Evolutionary conservation across 768 basidiomycete genomes (phyloP), one percentile per base, ranked within the genome.

Genomic region (Hypsizygus marmoreus): DNA sequence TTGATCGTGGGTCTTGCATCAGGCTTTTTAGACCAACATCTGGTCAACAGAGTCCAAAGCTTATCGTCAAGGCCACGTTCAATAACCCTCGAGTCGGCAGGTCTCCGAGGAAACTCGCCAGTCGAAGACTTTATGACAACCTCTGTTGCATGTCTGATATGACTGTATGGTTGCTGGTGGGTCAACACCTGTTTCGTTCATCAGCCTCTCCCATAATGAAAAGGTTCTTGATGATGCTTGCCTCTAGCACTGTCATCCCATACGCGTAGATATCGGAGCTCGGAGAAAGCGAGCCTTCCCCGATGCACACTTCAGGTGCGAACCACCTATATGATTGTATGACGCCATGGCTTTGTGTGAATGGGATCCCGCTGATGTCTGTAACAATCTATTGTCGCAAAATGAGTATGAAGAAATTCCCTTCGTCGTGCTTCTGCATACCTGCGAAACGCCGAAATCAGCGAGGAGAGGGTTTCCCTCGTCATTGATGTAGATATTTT

Each of bases 381-480:
- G 81, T 77, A 17, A 81, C 71, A 13, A 81, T 73, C 80, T 82
- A 48, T n/a, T n/a, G n/a, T n/a, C n/a, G n/a, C n/a, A n/a, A n/a
- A n/a, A n/a, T n/a, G n/a, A n/a, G n/a, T n/a, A n/a, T n/a, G n/a
- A n/a, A n/a, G n/a, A n/a, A n/a, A n/a, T n/a, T n/a, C n/a, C n/a
- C n/a, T n/a, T n/a, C n/a, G n/a, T n/a, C n/a, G n/a, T n/a, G n/a
- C n/a, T n/a, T n/a, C n/a, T n/a, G n/a, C n/a, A n/a, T 47, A 77
- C 80, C 60, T 74, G 72, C 8, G 80, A 76, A 37, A 82, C 67
- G 22, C 80, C 79, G 53, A 82, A 82, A 51, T 82, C 80, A 8
- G 80, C 72, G 12, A 82, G 62, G 11, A 81, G 66, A 22, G 80
- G 79, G 14, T 68, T 60, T 0, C 79, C 79, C 30, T 51, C 33